A percentile compares a stretch with the other conserved stretches of the same genome.
Evolutionary conservation across 225 moss, liverwort and hornwort species (phyloP).

Genomic region (Pseudisothecium myosuroides): DNA sequence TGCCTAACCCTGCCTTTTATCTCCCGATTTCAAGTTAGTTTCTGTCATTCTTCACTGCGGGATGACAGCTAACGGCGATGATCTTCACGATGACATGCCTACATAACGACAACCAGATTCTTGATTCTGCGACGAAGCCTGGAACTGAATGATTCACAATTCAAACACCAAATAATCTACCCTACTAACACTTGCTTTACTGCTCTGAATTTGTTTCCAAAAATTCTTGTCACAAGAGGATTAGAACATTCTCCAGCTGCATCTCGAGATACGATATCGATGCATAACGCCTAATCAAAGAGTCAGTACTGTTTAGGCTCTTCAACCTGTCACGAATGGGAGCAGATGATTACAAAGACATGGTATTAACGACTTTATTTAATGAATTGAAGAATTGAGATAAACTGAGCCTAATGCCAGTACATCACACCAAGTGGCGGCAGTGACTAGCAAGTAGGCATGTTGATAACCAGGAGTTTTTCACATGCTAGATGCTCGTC

Average conservation of each 20-base stretch:
- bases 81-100: neutral
- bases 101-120: neutral
- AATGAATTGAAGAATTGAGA: neutral
- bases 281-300: neutral
- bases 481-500: neutral
- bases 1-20: neutral
- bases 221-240: neutral
- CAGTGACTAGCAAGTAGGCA: neutral
- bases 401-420: neutral
- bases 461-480: neutral
- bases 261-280: neutral
- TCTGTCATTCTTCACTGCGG: neutral
- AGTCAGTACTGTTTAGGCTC: neutral
- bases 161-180: neutral
- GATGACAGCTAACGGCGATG: neutral
- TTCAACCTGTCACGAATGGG: neutral
- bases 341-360: neutral
- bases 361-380: neutral
- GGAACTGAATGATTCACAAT: neutral
- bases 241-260: neutral
- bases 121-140: neutral
- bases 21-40: neutral
- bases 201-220: neutral
- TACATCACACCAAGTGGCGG: neutral
- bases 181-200: neutral